Percentiles rank a stretch among this genome's conserved stretches.
phyloP scores from a whole-genome alignment of 73 alveolate species.

The Tetrahymena malaccensis region DNA sequence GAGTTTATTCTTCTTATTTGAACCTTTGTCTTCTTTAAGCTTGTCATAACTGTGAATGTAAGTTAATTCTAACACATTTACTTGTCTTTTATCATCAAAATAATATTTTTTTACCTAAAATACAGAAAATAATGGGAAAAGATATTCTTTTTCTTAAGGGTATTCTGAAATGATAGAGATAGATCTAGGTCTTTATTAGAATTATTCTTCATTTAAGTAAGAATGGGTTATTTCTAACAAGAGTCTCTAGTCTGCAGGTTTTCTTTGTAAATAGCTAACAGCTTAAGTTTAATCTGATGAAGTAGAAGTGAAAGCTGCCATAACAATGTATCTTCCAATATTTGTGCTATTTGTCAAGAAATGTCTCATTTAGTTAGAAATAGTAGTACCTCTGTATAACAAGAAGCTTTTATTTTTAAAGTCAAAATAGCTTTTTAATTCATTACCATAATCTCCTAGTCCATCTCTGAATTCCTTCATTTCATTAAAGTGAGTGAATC shows the following conservation, averaged over 20 bases:
- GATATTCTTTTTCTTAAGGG: background rate
- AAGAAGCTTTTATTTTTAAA: background rate
- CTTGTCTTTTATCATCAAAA: background rate
- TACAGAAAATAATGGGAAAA: background rate
- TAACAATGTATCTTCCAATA: background rate
- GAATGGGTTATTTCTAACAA: background rate
- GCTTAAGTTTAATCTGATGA: background rate
- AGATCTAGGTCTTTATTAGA: background rate
- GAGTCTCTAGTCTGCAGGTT: background rate
- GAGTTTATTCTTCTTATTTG: background rate
- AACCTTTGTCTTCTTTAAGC: background rate
- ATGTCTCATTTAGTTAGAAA: background rate
- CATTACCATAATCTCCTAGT: background rate
- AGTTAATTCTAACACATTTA: background rate
- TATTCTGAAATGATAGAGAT: background rate
- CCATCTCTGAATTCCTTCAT: background rate
- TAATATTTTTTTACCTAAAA: background rate
- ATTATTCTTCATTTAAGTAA: background rate
- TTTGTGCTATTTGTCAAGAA: background rate
- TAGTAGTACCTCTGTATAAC: background rate
- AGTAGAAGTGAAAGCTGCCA: background rate
- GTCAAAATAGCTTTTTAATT: background rate
- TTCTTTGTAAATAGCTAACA: background rate
- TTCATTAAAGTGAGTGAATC: background rate
- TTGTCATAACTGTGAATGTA: background rate